Evolutionary conservation across 441 rosid genomes (phyloP), one percentile per base, ranked within the genome.

Genomic region (Populus hybrid): DNA sequence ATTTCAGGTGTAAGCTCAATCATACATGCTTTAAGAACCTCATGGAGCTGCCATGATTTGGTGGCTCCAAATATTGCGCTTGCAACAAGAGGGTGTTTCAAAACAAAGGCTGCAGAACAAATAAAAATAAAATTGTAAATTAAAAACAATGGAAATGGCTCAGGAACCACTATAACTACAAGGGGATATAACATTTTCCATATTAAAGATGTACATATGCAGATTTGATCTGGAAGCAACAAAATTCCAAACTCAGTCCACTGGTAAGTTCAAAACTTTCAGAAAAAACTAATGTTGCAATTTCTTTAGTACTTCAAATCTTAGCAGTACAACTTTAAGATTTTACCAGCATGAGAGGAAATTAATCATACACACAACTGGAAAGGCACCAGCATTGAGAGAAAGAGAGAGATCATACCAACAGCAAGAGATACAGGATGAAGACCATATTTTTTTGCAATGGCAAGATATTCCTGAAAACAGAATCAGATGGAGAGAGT

Each of bases 21-120:
- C 53, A 73, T 77, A 84, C 91, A 87, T 14, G 88, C 84, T 23
- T 73, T 53, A 18, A 89, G 65, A 72, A 80, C 89, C 74, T 86
- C 88, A 42, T 69, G 80, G 53, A 91, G 89, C 76, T 89, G 93
- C 86, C 88, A 87, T 74, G 76, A 50, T 24, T n/a, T 86, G 72
- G 92, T 89, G 28, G 83, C 87, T 61, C 92, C 95, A 76, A 89
- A 86, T 71, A 88, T 73, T 18, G 87, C 80, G 77, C 93, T 88
- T 45, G 88, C 93, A 69, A 87, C 87, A n/a, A 85, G 84, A 69
- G 92, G 89, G 76, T 86, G 92, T 69, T 84, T 74, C 81, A 88
- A 76, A 72, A 88, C 91, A 81, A 89, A 91, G 9, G 86, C 94
- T 89, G 87, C 79, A 74, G 23, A 11, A 33, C 21, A 61, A n/a